These are phyloP conservation scores for Rhexocercosporidium sp. DNA, from an alignment of 2,329 filamentous ascomycete genomes.

Conservation along the genomic window DNA sequence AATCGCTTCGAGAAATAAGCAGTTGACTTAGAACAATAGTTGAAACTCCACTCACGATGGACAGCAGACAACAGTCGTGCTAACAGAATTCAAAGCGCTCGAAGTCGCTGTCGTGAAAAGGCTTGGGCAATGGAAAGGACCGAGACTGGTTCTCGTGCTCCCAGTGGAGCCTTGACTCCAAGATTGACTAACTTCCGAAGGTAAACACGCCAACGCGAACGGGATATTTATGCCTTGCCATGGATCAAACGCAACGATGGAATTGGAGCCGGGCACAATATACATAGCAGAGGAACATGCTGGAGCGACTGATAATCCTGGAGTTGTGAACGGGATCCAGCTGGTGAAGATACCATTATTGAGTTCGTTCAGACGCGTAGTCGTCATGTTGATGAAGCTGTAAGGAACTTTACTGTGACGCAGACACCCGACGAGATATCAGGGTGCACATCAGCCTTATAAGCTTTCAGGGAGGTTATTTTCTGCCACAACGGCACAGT, in stretches of 20 bases:
- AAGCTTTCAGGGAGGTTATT: neutral
- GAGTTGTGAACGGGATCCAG: constrained; percentile 29
- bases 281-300: constrained; percentile 26
- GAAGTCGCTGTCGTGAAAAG: constrained; percentile 21
- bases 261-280: constrained; percentile 7
- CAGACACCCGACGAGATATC: neutral
- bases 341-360: constrained; percentile 27
- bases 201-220: constrained; percentile 20
- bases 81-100: constrained; percentile 16
- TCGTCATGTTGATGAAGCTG: constrained; percentile 10
- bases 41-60: constrained; percentile 23
- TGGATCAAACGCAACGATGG: constrained; percentile 24
- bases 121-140: constrained; percentile 24
- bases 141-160: constrained; percentile 17
- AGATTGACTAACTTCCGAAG: constrained; percentile 13
- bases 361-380: constrained; percentile 20
- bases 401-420: neutral
- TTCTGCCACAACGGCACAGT: neutral
- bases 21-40: neutral
- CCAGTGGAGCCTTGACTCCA: neutral
- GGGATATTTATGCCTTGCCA: constrained; percentile 18
- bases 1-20: constrained; percentile 19
- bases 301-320: constrained; percentile 19
- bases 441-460: neutral
- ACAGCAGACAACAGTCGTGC: constrained; percentile 25